Conservation (phyloP, 148 eudicot genomes). For the Pouteria glomerata region DNA sequence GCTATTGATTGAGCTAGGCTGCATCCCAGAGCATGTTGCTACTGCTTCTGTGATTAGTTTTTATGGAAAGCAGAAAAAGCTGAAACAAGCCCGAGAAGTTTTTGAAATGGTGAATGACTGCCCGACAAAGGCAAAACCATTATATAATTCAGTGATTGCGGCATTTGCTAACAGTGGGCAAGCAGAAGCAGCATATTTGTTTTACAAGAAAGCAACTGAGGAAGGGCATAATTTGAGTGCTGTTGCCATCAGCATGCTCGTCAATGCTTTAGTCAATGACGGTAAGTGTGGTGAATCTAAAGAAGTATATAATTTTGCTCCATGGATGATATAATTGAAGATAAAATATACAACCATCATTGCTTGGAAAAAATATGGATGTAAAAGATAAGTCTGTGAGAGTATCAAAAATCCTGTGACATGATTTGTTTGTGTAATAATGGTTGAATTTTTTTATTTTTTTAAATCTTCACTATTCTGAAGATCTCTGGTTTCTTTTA, state of each 20-base stretch:
- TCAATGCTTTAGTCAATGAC: constrained; percentile 49
- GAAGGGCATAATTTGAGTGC: constrained; percentile 50
- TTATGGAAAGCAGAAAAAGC: constrained; percentile 56
- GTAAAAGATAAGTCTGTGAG: not conserved
- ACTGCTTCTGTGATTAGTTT: constrained; percentile 55
- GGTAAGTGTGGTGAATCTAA: constrained; percentile 37
- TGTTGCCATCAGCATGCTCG: constrained; percentile 68
- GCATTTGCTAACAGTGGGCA: constrained; percentile 49
- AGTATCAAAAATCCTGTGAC: not conserved
- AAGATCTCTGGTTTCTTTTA: not conserved
- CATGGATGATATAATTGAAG: not conserved
- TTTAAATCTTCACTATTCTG: no score
- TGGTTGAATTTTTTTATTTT: not conserved
- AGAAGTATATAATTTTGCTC: not conserved
- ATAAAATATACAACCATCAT: not conserved
- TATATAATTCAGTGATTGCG: constrained; percentile 55
- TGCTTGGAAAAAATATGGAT: not conserved
- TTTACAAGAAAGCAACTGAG: constrained; percentile 44
- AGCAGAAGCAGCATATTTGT: constrained; percentile 47
- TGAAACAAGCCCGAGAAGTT: constrained; percentile 40
- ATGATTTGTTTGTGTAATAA: not conserved
- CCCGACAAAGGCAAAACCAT: constrained; percentile 23
- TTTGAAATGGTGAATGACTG: constrained; percentile 34
- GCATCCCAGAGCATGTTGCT: constrained; percentile 39
- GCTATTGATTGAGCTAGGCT: constrained; percentile 45